Evolutionary conservation across 805 yeast genomes (phyloP).

Genomic region (Myxozyma melibiosi): DNA sequence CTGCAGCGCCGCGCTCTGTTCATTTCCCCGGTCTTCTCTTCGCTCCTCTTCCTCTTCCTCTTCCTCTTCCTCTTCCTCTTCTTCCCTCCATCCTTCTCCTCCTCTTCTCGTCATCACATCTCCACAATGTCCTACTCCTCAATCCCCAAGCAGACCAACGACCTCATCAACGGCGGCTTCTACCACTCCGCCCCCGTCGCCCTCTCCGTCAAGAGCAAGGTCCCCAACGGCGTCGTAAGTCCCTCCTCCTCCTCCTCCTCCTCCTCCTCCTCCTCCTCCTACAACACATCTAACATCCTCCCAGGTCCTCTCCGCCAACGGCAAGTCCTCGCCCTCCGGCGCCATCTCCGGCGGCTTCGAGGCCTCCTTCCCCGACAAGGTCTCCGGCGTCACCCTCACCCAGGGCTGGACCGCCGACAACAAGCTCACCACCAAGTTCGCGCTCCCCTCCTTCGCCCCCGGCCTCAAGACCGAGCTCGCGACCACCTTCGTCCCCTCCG

Average conservation of each 20-base stretch:
- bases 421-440: slow-evolving; percentile 87
- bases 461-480: slow-evolving; percentile 91
- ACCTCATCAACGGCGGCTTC: slow-evolving; percentile 86
- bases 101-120: background rate
- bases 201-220: slow-evolving; percentile 85
- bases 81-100: background rate
- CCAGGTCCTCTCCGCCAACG: slow-evolving; percentile 79
- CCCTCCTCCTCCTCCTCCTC: background rate
- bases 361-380: slow-evolving; percentile 89
- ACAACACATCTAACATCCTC: background rate
- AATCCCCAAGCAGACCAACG: slow-evolving; percentile 89
- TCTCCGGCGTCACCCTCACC: slow-evolving; percentile 87
- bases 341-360: slow-evolving; percentile 86
- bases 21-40: slow-evolving; percentile 7
- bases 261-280: background rate
- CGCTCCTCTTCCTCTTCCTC: background rate
- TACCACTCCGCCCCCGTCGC: slow-evolving; percentile 87
- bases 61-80: background rate
- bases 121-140: slow-evolving; percentile 77
- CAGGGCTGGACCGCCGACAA: slow-evolving; percentile 98
- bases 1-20: background rate
- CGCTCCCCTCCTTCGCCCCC: slow-evolving; percentile 85
- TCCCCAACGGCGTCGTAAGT: slow-evolving; percentile 85
- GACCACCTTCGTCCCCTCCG: slow-evolving; percentile 84
- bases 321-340: slow-evolving; percentile 78